Evolutionary conservation across 2,329 filamentous ascomycete genomes (phyloP).

Genomic region (Ophidiomyces ophidiicola): DNA sequence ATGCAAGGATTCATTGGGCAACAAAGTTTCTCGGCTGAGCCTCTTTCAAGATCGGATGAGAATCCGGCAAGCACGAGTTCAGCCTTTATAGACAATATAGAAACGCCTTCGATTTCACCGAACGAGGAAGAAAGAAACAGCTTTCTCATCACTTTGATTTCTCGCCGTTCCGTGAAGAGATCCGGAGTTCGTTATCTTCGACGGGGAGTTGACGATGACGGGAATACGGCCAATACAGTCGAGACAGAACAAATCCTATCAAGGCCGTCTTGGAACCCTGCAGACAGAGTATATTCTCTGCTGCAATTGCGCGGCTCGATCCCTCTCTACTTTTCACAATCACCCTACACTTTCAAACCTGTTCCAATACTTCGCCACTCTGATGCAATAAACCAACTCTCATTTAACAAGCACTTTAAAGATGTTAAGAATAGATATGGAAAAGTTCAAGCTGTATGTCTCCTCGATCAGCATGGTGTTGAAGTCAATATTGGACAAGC

Average conservation of each 20-base stretch:
- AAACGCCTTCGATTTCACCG: slow-evolving; percentile 18
- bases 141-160: slow-evolving; percentile 79
- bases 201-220: slow-evolving; percentile 79
- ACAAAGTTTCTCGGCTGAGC: slow-evolving; percentile 60
- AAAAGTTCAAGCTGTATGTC: slow-evolving; percentile 61
- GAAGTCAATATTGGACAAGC: slow-evolving; percentile 68
- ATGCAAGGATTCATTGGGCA: slow-evolving; percentile 95
- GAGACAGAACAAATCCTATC: slow-evolving; percentile 94
- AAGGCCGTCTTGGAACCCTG: slow-evolving; percentile 50
- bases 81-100: slow-evolving; percentile 17
- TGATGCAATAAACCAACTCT: slow-evolving; percentile 60
- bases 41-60: slow-evolving; percentile 14
- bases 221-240: slow-evolving; percentile 76
- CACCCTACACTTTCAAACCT: slow-evolving; percentile 85
- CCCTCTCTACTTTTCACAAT: slow-evolving; percentile 88
- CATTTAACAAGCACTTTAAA: slow-evolving; percentile 69
- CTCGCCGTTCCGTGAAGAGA: slow-evolving; percentile 72
- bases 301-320: slow-evolving; percentile 83
- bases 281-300: slow-evolving; percentile 62
- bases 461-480: slow-evolving; percentile 78
- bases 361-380: slow-evolving; percentile 73
- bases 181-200: slow-evolving; percentile 83
- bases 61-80: slow-evolving; percentile 14
- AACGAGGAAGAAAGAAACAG: slow-evolving; percentile 29
- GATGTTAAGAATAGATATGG: slow-evolving; percentile 60